Base-by-base conservation (phyloP, 2,329 filamentous ascomycete species). In the Ophioceras dolichostomum region DNA sequence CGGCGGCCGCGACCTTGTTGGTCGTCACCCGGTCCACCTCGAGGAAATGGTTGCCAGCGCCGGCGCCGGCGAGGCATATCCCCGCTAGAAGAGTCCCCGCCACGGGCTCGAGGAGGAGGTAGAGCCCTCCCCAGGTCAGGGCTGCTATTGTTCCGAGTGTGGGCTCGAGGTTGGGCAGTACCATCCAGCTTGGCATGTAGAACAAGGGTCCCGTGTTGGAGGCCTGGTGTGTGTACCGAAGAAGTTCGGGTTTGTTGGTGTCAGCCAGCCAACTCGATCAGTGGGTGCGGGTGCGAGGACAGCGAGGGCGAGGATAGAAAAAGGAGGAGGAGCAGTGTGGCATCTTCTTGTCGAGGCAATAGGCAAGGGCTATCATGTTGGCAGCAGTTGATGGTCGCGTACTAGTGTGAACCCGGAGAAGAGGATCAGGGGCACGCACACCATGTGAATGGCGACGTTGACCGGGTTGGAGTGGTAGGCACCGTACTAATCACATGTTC, bases 91-190 rank as follows among this genome's bases (percentile, higher is more conserved):
- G 63, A 10, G 76, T 78, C 36, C 91, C 91, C 10, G 91, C 91
- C 1, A 96, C 86, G 1, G 91, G 91, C 55, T 98, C 91, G 52
- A 98, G 79, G 17, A 98, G 73, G 34, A 96, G 70, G 55, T 96
- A 98, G 39, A 95, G 73, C 2, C 71, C 71, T 27, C 81, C 73
- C 60, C 91, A 95, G 20, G 79, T 52, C 37, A 76, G 68, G 24
- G 77, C 75, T 32, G 64, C 62, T 39, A 83, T 72, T 10, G 74
- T 85, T 44, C 73, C 75, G 31, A 76, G 62, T 46, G 76, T 88
- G 40, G 78, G 72, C 19, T 71, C 68, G 43, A 80, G 72, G 50
- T 83, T 76, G 21, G 79, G 76, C 18, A 76, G 64, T 21, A 76
- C 80, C 22, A 83, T 70, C 63, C 73, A 82, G 43, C 68, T 65